Evolutionary conservation across 805 yeast genomes (phyloP).

Genomic region (Millerozyma miso): DNA sequence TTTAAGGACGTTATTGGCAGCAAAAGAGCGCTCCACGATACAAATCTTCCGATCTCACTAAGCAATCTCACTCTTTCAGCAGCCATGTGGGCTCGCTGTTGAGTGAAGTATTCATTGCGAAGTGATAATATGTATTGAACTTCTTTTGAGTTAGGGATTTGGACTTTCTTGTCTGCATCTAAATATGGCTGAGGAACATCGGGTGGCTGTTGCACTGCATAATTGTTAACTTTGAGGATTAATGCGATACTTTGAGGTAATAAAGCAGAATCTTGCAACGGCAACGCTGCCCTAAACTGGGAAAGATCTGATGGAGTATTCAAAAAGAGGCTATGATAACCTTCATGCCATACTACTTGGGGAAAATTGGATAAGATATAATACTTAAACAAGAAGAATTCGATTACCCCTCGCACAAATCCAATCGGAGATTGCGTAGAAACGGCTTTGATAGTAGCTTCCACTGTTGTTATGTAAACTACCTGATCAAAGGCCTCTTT

Average conservation of each 20-base stretch:
- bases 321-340: slow-evolving; percentile 7
- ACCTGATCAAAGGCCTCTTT: slow-evolving; percentile 3
- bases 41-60: slow-evolving; percentile 29
- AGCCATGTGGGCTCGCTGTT: slow-evolving; percentile 36
- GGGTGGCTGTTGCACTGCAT: slow-evolving; percentile 35
- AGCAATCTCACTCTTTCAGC: slow-evolving; percentile 38
- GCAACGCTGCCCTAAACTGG: slow-evolving; percentile 8
- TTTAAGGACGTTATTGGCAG: slow-evolving; percentile 14
- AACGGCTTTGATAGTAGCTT: slow-evolving; percentile 4
- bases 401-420: slow-evolving; percentile 3
- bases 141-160: slow-evolving; percentile 34
- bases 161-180: slow-evolving; percentile 35
- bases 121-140: slow-evolving; percentile 23
- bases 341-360: slow-evolving; percentile 5
- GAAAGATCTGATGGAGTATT: slow-evolving; percentile 6
- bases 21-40: slow-evolving; percentile 25
- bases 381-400: slow-evolving; percentile 3
- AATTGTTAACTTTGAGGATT: slow-evolving; percentile 25
- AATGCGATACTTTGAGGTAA: slow-evolving; percentile 29
- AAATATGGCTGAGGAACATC: slow-evolving; percentile 42
- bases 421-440: slow-evolving; percentile 4
- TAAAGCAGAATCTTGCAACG: slow-evolving; percentile 1
- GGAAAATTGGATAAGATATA: slow-evolving; percentile 7
- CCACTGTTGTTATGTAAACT: slow-evolving; percentile 5
- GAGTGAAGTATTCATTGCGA: slow-evolving; percentile 37